Conservation (phyloP, 768 basidiomycete genomes). For the Lentinus brumalis region DNA sequence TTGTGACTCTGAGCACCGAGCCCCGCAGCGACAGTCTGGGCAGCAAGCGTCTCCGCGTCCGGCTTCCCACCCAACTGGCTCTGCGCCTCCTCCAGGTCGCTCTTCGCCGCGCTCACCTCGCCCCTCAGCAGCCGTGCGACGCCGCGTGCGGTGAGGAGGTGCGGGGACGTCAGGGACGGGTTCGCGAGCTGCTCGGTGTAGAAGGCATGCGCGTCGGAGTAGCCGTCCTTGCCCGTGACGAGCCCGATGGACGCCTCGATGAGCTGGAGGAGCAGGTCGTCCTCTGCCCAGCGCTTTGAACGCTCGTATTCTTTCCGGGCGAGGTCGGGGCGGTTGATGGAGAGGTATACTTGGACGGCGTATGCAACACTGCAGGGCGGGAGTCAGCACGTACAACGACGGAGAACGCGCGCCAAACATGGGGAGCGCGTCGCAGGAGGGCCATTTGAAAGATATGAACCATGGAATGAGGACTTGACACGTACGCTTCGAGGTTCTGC, state of each 20-base stretch:
- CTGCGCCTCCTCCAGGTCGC: conserved; percentile 77
- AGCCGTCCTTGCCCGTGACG: conserved; percentile 71
- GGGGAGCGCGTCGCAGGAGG: no score
- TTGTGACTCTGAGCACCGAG: conserved; percentile 48
- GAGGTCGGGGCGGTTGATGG: conserved; percentile 85
- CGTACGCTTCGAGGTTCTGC: conserved; percentile 87
- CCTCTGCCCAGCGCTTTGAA: conserved; percentile 85
- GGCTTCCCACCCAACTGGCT: conserved; percentile 50
- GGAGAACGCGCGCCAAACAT: no score
- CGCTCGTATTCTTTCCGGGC: conserved; percentile 85
- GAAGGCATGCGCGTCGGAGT: conserved; percentile 57
- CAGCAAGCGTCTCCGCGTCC: conserved; percentile 71
- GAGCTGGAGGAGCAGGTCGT: conserved; percentile 85
- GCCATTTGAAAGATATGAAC: no score
- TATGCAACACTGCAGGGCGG: conserved; percentile 65
- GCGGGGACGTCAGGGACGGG: conserved; percentile 72
- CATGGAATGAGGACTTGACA: conserved; percentile 15
- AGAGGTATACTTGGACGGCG: conserved; percentile 84
- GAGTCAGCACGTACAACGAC: not conserved
- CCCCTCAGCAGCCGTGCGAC: conserved; percentile 77
- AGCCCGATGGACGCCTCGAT: conserved; percentile 85
- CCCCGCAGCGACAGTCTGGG: conserved; percentile 62
- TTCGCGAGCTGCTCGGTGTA: conserved; percentile 85
- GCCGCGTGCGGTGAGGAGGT: conserved; percentile 77
- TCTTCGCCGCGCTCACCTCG: conserved; percentile 74